Evolutionary conservation across 2,329 filamentous ascomycete species (phyloP), one percentile per base, ranked within the genome.

Genomic region (Metarhizium rileyi): DNA sequence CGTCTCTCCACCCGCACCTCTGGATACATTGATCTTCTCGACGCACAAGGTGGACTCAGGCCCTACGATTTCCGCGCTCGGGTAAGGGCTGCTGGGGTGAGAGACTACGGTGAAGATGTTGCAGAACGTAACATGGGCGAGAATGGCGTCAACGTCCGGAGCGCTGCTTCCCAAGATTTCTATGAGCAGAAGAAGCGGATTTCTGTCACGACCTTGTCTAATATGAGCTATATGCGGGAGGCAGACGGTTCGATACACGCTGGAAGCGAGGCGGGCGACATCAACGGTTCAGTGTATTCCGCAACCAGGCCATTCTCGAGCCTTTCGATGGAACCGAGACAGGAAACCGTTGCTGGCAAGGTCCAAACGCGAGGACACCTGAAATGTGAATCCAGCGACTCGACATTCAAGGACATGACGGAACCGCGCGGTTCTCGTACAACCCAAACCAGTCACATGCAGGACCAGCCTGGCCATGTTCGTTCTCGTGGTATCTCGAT

Each of bases 61-160:
- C 69, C 71, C 1, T 62, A 66, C 3, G 68, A 76, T 52, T 77
- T 78, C 56, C 63, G 65, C 46, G 61, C 64, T 14, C 67, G 74
- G 20, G 57, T 77, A 3, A 62, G 71, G 49, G 75, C 76, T 0
- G 60, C 73, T 0, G 76, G 76, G 1, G 64, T 66, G 1, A 68
- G 69, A 43, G 71, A 75, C 46, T 81, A 80, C 54, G 78, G 74
- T 18, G 80, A 83, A 59, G 78, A 81, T 58, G 77, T 82, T 0
- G 78, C 77, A 1, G 77, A 81, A 53, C 69, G 80, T 28, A 82
- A 83, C 53, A 66, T 77, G 44, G 63, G 60, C 6, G 59, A 65
- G 35, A 72, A 67, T 23, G 57, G 57, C 1, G 52, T 61, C 26
- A 56, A 67, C 36, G 52, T 69, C 5, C 56, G 58, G 16, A 66